A percentile compares a stretch with the other conserved stretches of the same genome.
Conservation (phyloP, 768 basidiomycete species). For the Exsudoporus frostii region DNA sequence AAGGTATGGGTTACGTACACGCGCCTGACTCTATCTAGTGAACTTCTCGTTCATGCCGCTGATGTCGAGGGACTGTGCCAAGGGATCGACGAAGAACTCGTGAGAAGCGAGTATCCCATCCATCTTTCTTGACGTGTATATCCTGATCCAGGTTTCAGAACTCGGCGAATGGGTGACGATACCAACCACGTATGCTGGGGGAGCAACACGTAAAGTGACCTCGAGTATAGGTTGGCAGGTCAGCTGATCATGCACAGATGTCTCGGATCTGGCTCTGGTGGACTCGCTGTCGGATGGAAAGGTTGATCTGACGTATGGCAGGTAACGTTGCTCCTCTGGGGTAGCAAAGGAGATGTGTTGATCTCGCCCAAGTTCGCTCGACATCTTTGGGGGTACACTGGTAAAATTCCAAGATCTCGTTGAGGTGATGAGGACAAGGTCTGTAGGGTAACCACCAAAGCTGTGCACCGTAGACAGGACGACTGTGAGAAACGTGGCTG, state of each 20-base stretch:
- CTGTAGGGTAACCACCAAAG: neutral
- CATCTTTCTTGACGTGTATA: neutral
- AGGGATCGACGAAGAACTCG: constrained; percentile 91
- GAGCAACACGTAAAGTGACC: constrained; percentile 68
- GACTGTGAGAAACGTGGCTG: constrained; percentile 40
- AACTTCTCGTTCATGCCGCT: constrained; percentile 96
- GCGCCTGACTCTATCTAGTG: constrained; percentile 46
- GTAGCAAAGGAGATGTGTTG: neutral
- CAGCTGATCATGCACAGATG: constrained; percentile 44
- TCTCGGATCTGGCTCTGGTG: constrained; percentile 79
- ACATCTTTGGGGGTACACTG: constrained; percentile 67
- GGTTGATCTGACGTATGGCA: constrained; percentile 47
- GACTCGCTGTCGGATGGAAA: constrained; percentile 74
- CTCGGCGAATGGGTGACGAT: constrained; percentile 90
- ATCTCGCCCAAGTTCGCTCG: constrained; percentile 45
- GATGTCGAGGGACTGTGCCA: constrained; percentile 97
- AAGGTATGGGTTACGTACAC: neutral
- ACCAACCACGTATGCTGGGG: constrained; percentile 96
- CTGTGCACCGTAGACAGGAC: neutral
- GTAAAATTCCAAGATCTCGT: constrained; percentile 60
- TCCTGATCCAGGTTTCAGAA: constrained; percentile 41
- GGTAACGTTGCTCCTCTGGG: constrained; percentile 24
- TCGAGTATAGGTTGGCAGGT: neutral
- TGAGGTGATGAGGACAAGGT: constrained; percentile 12
- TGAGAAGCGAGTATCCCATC: constrained; percentile 52